phyloP scores from a whole-genome alignment of 768 basidiomycete genomes.

The Mycena vulgaris region DNA sequence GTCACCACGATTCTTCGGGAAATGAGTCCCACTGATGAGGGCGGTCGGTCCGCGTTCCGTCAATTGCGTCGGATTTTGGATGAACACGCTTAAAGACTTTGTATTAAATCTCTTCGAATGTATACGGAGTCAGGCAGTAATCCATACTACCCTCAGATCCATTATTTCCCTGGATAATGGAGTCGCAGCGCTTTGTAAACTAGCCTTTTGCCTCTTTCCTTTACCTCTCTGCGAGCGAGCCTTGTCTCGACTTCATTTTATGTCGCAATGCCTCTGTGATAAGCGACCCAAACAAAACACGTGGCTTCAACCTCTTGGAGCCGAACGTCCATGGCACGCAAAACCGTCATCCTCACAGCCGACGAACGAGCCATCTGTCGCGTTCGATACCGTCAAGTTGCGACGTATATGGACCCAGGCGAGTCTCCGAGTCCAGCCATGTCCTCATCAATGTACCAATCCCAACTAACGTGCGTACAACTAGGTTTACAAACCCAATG shows the following conservation, averaged over 20 bases:
- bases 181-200: too few relatives aligned
- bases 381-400: conserved; percentile 30
- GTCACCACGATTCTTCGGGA: conserved; percentile 1
- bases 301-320: background rate
- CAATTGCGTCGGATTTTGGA: background rate
- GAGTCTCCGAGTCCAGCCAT: too few relatives aligned
- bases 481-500: conserved; percentile 19
- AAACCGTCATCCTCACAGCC: conserved; percentile 16
- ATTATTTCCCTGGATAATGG: too few relatives aligned
- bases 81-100: too few relatives aligned
- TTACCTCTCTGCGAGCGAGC: too few relatives aligned
- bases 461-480: background rate
- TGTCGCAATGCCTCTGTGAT: too few relatives aligned
- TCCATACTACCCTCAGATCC: too few relatives aligned
- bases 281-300: too few relatives aligned
- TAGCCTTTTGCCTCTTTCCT: too few relatives aligned
- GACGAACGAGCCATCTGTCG: conserved; percentile 32
- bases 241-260: background rate
- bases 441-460: background rate
- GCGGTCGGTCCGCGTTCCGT: conserved; percentile 4
- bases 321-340: conserved; percentile 20
- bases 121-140: too few relatives aligned
- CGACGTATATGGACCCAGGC: conserved; percentile 32
- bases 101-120: too few relatives aligned
- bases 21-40: conserved; percentile 3